phyloP scores from a whole-genome alignment of 2,329 filamentous ascomycete species.

The Phyllachora maydis region DNA sequence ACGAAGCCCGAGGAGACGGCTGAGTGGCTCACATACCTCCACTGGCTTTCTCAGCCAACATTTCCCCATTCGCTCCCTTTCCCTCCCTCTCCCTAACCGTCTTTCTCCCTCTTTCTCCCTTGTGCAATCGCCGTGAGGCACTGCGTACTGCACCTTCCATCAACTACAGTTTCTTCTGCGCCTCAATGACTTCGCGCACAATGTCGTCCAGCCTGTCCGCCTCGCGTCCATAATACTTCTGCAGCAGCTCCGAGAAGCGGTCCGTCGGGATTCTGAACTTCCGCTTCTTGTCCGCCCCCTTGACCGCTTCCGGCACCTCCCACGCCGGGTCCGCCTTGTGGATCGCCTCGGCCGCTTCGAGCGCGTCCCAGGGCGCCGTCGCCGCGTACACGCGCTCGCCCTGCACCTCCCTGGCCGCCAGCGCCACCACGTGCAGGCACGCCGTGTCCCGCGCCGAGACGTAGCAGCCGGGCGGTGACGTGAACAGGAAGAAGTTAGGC shows the following conservation, averaged over 20 bases:
- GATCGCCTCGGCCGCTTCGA: background rate
- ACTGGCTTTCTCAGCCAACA: too few relatives aligned
- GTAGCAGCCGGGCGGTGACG: background rate
- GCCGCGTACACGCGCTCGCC: background rate
- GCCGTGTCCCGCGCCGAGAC: background rate
- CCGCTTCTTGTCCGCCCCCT: background rate
- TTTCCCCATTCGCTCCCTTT: too few relatives aligned
- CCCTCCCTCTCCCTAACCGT: too few relatives aligned
- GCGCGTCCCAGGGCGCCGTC: background rate
- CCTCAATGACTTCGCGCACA: too few relatives aligned
- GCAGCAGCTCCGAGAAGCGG: background rate
- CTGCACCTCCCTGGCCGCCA: conserved; percentile 1
- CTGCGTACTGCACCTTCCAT: too few relatives aligned
- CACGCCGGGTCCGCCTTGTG: background rate
- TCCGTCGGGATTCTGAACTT: background rate
- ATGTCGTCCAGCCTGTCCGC: background rate
- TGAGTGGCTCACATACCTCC: too few relatives aligned
- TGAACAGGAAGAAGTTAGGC: background rate
- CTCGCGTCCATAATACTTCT: background rate
- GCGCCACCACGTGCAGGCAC: background rate
- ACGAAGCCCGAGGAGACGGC: too few relatives aligned
- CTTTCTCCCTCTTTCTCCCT: too few relatives aligned
- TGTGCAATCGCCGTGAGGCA: too few relatives aligned
- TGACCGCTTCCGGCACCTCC: background rate
- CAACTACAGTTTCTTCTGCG: too few relatives aligned